phyloP scores from a whole-genome alignment of 192 early-diverging fungal species.

The Backusella tuberculispora region DNA sequence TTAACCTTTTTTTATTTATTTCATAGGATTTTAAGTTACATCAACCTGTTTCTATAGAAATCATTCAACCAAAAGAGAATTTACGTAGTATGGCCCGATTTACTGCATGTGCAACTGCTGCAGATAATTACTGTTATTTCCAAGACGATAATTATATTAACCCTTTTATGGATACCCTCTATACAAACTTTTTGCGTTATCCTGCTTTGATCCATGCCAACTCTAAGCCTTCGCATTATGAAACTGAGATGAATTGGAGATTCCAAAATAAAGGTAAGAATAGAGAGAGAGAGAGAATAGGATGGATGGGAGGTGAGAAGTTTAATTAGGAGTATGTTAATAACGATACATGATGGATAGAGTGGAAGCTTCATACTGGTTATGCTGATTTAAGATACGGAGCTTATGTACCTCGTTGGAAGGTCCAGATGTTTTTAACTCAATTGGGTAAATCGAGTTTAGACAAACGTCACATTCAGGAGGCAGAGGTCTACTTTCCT shows the following conservation, averaged over 20 bases:
- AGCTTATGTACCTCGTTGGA: conserved; percentile 50
- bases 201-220: conserved; percentile 60
- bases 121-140: conserved; percentile 58
- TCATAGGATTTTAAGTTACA: conserved; percentile 40
- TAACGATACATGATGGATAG: conserved; percentile 12
- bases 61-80: conserved; percentile 53
- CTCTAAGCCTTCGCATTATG: conserved; percentile 50
- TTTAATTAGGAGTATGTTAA: background rate
- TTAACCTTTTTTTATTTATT: background rate
- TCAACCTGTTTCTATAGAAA: conserved; percentile 24
- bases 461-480: conserved; percentile 48
- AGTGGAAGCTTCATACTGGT: conserved; percentile 56
- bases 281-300: background rate
- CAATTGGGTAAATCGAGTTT: conserved; percentile 53
- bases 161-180: conserved; percentile 56
- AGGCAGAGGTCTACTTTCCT: conserved; percentile 59
- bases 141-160: conserved; percentile 60
- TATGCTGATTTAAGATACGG: conserved; percentile 59
- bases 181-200: conserved; percentile 58
- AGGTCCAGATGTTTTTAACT: conserved; percentile 53
- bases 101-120: conserved; percentile 54
- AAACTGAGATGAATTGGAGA: conserved; percentile 55
- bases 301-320: background rate
- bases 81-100: conserved; percentile 58
- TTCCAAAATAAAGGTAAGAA: conserved; percentile 54